phyloP scores from a whole-genome alignment of 805 yeast genomes.

The Saccharomycopsis guyanensis region DNA sequence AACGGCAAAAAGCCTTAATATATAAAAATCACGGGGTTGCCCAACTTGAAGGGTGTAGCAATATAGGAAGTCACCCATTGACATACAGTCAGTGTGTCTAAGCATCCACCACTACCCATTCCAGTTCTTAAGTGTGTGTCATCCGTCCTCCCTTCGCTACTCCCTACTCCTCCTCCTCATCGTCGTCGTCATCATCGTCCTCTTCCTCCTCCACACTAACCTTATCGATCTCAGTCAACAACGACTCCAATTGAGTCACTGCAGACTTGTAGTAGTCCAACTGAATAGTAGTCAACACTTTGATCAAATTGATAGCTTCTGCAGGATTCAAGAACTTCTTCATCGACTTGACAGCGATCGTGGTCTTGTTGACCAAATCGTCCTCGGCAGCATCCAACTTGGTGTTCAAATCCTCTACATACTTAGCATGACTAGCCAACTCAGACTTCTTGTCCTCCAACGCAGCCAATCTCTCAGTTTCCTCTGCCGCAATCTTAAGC shows the following conservation, averaged over 20 bases:
- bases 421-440: constrained; percentile 26
- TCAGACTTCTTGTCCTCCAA: constrained; percentile 18
- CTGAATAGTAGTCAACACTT: constrained; percentile 63
- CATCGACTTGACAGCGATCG: constrained; percentile 74
- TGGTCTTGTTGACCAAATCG: constrained; percentile 72
- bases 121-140: no score
- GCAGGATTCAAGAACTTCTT: constrained; percentile 61
- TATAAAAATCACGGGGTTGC: no score
- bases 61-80: no score
- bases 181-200: constrained; percentile 29
- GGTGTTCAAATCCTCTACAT: constrained; percentile 44
- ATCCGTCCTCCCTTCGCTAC: no score
- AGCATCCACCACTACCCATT: no score
- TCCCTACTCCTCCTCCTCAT: constrained; percentile 21
- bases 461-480: constrained; percentile 2
- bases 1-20: no score
- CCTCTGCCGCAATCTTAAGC: constrained; percentile 30
- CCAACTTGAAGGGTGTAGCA: no score
- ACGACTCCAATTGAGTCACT: constrained; percentile 38
- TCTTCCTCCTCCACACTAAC: constrained; percentile 40
- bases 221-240: constrained; percentile 38
- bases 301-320: constrained; percentile 54
- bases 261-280: constrained; percentile 53
- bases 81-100: no score
- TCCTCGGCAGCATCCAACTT: constrained; percentile 59